phyloP scores from a whole-genome alignment of 2,329 filamentous ascomycete genomes.

The Aspergillus jensenii region DNA sequence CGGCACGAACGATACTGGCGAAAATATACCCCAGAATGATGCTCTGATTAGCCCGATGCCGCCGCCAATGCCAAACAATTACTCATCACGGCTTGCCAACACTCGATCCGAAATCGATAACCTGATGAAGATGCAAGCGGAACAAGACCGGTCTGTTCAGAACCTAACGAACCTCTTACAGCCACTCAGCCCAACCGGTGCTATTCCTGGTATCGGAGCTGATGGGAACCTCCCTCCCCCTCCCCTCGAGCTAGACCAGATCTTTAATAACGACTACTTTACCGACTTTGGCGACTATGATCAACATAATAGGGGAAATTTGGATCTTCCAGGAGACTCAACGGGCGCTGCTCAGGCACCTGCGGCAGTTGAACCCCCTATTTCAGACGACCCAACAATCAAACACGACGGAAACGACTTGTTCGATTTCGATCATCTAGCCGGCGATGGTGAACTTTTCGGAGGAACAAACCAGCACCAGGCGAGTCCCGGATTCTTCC shows the following conservation, averaged over 20 bases:
- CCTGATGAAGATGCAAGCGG: conserved; percentile 73
- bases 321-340: conserved; percentile 23
- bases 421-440: conserved; percentile 43
- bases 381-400: conserved; percentile 22
- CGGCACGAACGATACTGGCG: conserved; percentile 41
- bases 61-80: conserved; percentile 54
- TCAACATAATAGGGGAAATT: conserved; percentile 25
- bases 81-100: conserved; percentile 54
- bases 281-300: conserved; percentile 40
- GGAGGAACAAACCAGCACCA: conserved; percentile 25
- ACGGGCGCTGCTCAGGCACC: conserved; percentile 17
- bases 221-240: conserved; percentile 44
- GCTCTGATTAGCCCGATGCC: conserved; percentile 57
- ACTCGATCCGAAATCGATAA: conserved; percentile 76
- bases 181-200: conserved; percentile 76
- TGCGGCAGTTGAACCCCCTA: conserved; percentile 18
- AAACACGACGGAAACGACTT: conserved; percentile 38
- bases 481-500: conserved; percentile 29
- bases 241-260: conserved; percentile 56
- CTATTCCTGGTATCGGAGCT: conserved; percentile 66
- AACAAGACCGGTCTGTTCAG: conserved; percentile 75
- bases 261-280: conserved; percentile 60
- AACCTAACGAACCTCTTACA: conserved; percentile 72
- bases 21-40: conserved; percentile 49
- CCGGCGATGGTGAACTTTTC: conserved; percentile 34